A percentile compares a stretch with the other conserved stretches of the same genome.
phyloP scores from a whole-genome alignment of 2,329 filamentous ascomycete genomes.

The Alternaria alternata region DNA sequence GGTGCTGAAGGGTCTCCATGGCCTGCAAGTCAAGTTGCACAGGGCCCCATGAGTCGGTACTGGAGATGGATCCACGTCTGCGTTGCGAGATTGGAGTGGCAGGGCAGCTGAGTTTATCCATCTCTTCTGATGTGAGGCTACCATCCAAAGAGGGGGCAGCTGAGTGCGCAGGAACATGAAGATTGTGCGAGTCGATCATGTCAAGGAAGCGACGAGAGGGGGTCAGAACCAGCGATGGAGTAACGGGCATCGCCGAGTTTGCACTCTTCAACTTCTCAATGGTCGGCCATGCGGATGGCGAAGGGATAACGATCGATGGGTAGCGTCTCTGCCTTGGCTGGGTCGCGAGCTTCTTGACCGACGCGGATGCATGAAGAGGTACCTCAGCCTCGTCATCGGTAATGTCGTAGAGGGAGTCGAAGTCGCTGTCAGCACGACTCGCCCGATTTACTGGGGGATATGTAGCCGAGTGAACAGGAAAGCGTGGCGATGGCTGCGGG shows the following conservation, averaged over 20 bases:
- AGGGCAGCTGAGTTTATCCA: conserved; percentile 83
- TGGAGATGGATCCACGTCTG: conserved; percentile 55
- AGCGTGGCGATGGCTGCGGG: conserved; percentile 58
- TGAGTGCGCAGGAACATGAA: conserved; percentile 75
- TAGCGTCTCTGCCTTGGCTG: conserved; percentile 58
- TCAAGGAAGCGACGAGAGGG: conserved; percentile 79
- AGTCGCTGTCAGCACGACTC: conserved; percentile 74
- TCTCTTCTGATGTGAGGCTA: conserved; percentile 85
- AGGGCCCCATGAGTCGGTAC: conserved; percentile 69
- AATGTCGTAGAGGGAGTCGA: conserved; percentile 87
- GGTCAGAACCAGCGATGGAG: conserved; percentile 65
- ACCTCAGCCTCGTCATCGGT: conserved; percentile 76
- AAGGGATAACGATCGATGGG: conserved; percentile 67
- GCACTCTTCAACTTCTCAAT: conserved; percentile 62
- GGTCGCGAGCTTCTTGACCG: conserved; percentile 54
- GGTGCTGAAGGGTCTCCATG: conserved; percentile 77
- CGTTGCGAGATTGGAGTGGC: conserved; percentile 72
- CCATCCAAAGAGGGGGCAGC: conserved; percentile 90
- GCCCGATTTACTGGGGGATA: conserved; percentile 68
- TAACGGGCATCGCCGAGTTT: conserved; percentile 63
- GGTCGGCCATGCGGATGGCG: conserved; percentile 64
- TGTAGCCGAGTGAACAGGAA: conserved; percentile 50
- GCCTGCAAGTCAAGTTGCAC: conserved; percentile 77
- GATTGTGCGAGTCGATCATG: conserved; percentile 67
- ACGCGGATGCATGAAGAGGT: conserved; percentile 61